Evolutionary conservation across 2,329 filamentous ascomycete genomes (phyloP).

Genomic region (Fusarium anguioides): DNA sequence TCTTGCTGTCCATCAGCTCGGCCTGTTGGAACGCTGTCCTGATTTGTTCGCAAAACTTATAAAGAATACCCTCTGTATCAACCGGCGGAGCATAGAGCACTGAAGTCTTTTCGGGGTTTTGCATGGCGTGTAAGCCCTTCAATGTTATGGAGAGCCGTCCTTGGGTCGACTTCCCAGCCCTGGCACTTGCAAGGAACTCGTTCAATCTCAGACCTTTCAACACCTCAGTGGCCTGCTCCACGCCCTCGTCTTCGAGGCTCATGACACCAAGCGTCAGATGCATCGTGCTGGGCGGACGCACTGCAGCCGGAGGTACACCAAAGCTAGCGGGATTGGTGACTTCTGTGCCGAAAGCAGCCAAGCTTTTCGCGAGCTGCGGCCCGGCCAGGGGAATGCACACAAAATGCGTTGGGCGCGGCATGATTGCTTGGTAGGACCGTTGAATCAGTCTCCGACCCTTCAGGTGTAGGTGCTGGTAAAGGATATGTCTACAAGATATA

Average conservation of each 20-base stretch:
- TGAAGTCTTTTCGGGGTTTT: slow-evolving; percentile 64
- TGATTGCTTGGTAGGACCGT: not conserved
- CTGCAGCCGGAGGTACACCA: slow-evolving; percentile 71
- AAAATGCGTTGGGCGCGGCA: slow-evolving; percentile 73
- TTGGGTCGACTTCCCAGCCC: slow-evolving; percentile 15
- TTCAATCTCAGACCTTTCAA: slow-evolving; percentile 53
- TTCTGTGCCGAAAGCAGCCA: slow-evolving; percentile 71
- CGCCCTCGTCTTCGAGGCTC: slow-evolving; percentile 68
- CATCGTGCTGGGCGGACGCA: slow-evolving; percentile 81
- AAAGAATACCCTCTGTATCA: slow-evolving; percentile 63
- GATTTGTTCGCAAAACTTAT: slow-evolving; percentile 68
- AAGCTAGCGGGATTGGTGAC: slow-evolving; percentile 59
- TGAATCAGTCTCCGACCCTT: not conserved
- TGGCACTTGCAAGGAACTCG: slow-evolving; percentile 53
- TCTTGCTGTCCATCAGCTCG: slow-evolving; percentile 65
- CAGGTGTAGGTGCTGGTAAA: not conserved
- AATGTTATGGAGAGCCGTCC: slow-evolving; percentile 58
- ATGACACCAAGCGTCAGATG: slow-evolving; percentile 92
- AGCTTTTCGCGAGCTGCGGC: slow-evolving; percentile 71
- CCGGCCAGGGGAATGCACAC: slow-evolving; percentile 78
- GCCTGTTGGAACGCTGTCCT: slow-evolving; percentile 64
- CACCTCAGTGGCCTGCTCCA: slow-evolving; percentile 56
- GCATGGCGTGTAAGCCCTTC: slow-evolving; percentile 70
- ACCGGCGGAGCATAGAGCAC: slow-evolving; percentile 73
- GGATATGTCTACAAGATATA: not conserved